Conservation (phyloP, 352 stramenopile genomes). For the Blastocystis sp. region DNA sequence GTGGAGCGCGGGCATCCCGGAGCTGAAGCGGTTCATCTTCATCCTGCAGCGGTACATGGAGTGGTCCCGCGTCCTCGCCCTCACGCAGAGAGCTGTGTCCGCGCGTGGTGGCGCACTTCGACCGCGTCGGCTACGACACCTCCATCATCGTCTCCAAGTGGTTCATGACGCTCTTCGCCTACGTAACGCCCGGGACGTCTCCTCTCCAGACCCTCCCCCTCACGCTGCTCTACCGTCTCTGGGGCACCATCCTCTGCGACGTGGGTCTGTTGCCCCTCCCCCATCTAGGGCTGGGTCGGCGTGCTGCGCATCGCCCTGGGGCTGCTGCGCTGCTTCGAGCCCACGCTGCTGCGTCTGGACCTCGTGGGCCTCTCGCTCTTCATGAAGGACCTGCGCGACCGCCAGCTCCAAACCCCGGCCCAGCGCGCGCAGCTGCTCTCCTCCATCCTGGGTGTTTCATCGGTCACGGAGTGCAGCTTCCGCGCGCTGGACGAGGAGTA, state of each 20-base stretch:
- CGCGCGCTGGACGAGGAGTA: background rate
- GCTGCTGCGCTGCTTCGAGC: conserved; percentile 20
- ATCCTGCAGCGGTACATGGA: conserved; percentile 54
- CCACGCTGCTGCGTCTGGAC: background rate
- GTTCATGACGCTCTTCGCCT: conserved; percentile 56
- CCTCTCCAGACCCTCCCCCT: conserved; percentile 8
- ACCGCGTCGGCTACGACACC: conserved; percentile 34
- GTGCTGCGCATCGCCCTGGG: background rate
- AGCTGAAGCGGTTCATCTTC: conserved; percentile 33
- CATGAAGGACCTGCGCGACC: conserved; percentile 23
- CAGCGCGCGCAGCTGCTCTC: background rate
- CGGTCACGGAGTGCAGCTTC: background rate
- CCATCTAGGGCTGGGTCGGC: background rate
- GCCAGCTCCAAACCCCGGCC: background rate
- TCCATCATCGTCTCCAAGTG: conserved; percentile 54
- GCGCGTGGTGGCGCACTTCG: conserved; percentile 10
- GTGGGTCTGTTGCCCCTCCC: background rate
- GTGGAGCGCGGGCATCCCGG: conserved; percentile 34
- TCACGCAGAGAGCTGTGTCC: conserved; percentile 8
- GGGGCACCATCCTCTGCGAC: conserved; percentile 8
- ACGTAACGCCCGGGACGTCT: background rate
- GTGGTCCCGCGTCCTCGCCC: background rate
- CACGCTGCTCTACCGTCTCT: conserved; percentile 8
- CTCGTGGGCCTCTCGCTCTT: conserved; percentile 17
- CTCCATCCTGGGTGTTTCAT: background rate